phyloP scores from a whole-genome alignment of 495 filamentous ascomycete species.

The Penicillium silybi region DNA sequence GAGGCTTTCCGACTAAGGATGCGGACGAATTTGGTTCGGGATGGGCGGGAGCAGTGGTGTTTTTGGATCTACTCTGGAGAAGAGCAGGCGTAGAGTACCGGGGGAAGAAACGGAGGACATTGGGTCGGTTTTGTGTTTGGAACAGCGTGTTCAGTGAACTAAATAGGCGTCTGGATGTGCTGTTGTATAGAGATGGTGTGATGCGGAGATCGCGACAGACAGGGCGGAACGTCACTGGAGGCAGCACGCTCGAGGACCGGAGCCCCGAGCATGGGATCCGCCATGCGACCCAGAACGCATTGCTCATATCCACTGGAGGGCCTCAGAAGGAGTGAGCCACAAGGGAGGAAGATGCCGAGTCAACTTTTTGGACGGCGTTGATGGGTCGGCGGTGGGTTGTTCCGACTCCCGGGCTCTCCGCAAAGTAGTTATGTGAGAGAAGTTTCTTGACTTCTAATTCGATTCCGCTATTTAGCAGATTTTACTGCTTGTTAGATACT shows the following conservation, averaged over 20 bases:
- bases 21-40: constrained; percentile 7
- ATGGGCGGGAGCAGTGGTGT: constrained; percentile 14
- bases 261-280: constrained; percentile 42
- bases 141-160: constrained; percentile 4
- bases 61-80: constrained; percentile 20
- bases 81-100: background rate
- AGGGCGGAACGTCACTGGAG: constrained; percentile 12
- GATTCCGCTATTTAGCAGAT: no score
- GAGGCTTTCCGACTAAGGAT: constrained; percentile 17
- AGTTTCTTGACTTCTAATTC: background rate
- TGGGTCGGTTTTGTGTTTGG: background rate
- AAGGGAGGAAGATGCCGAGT: constrained; percentile 6
- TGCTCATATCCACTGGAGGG: constrained; percentile 34
- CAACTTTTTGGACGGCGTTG: background rate
- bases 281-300: constrained; percentile 45
- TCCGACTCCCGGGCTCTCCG: background rate
- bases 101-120: background rate
- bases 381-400: background rate
- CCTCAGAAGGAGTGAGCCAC: constrained; percentile 20
- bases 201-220: constrained; percentile 18
- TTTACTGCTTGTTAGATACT: no score
- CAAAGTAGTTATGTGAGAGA: background rate
- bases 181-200: constrained; percentile 17
- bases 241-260: constrained; percentile 25
- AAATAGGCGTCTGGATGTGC: constrained; percentile 14